These are phyloP conservation scores for Aspergillus uvarum DNA, from an alignment of 2,329 filamentous ascomycete species.

Conservation along the genomic window DNA sequence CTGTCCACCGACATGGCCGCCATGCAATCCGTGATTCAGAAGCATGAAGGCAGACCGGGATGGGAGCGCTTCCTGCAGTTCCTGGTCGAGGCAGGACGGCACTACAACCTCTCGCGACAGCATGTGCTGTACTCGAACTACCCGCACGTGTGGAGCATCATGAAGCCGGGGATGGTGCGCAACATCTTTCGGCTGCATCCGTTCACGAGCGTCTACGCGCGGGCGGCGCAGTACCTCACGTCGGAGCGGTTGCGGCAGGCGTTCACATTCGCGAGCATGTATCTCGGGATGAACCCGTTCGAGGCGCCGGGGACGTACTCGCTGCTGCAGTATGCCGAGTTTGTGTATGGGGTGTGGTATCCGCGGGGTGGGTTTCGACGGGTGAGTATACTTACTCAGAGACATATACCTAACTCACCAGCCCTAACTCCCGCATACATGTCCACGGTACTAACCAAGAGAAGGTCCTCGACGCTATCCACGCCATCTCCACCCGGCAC, in stretches of 20 bases:
- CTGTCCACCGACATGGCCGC: slow-evolving; percentile 66
- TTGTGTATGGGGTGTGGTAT: slow-evolving; percentile 73
- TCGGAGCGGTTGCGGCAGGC: slow-evolving; percentile 67
- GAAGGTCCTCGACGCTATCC: slow-evolving; percentile 61
- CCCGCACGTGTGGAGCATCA: slow-evolving; percentile 57
- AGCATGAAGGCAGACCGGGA: slow-evolving; percentile 69
- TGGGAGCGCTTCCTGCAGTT: slow-evolving; percentile 69
- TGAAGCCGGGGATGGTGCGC: slow-evolving; percentile 58
- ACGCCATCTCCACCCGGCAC: slow-evolving; percentile 60
- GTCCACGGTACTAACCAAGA: not conserved
- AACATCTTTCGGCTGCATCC: slow-evolving; percentile 65
- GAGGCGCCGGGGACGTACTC: slow-evolving; percentile 74
- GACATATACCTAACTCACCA: too few species aligned
- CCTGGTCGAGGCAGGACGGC: slow-evolving; percentile 64
- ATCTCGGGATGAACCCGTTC: slow-evolving; percentile 78
- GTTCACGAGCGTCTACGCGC: slow-evolving; percentile 67
- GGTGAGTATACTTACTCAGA: slow-evolving; percentile 9
- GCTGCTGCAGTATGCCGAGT: slow-evolving; percentile 71
- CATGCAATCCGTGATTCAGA: slow-evolving; percentile 71
- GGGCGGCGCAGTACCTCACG: slow-evolving; percentile 67
- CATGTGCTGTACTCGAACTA: slow-evolving; percentile 70
- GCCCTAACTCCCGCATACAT: not conserved
- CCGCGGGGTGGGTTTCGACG: slow-evolving; percentile 64
- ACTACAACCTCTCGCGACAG: slow-evolving; percentile 67
- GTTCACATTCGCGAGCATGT: slow-evolving; percentile 79